Evolutionary conservation across 1,284 basidiomycete genomes (phyloP), one percentile per base, ranked within the genome.

Genomic region (Pseudozyma hubeiensis): DNA sequence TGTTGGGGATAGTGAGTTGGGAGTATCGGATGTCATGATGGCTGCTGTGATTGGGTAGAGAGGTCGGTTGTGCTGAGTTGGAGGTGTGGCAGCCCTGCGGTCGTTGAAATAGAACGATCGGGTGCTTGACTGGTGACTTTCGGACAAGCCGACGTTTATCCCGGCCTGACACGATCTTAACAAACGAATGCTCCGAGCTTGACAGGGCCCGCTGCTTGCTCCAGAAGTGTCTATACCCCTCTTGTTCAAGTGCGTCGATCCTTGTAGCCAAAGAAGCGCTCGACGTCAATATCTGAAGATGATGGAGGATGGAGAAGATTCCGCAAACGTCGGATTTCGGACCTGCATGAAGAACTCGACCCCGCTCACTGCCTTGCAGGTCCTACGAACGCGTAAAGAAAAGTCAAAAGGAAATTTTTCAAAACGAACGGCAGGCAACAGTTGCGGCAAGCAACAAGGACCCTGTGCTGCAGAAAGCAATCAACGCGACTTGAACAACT

Each of bases 21-120:
- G 46, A 1, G 44, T 53, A 5, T 64, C 46, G 33, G 49, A 35
- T 0, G 69, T 67, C 69, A 73, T 72, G 4, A 8, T 45, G 51
- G 17, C 35, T 37, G n/a, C 8, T 39, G 49, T 19, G 7, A 14
- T 17, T 37, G 17, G 17, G 34, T 5, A n/a, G 17, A 9, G 37
- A 39, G 34, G 35, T 11, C 24, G 24, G 1, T 1, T 24, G 24
- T 24, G 24, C 24, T 24, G 24, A 24, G 24, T 24, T 4, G 24
- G 24, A 24, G 24, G 24, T 24, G 24, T 24, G 24, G 24, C 24
- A 24, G 24, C 24, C 24, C 35, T 43, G 40, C 13, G 40, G 40
- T 43, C 14, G 24, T 24, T 4, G 4, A 4, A 4, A 4, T 24
- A 24, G 24, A 24, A 24, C 24, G 24, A 37, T 9, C 10, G 3